Percentiles rank a stretch among this genome's conserved stretches.
Conservation (phyloP, 2,329 filamentous ascomycete species). For the Paecilomyces dactylethromorphus region DNA sequence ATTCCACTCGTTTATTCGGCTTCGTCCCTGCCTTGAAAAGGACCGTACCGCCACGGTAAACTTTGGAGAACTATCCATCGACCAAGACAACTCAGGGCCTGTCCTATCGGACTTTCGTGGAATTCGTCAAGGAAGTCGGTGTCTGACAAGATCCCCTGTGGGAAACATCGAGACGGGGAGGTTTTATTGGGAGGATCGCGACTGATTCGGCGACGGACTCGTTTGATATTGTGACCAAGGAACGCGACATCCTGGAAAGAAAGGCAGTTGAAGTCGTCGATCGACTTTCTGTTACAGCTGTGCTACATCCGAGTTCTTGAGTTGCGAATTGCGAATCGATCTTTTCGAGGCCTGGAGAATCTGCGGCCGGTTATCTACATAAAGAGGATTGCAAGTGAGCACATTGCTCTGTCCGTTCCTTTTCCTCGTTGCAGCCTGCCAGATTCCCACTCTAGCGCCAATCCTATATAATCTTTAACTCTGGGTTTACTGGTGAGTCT, state of each 20-base stretch:
- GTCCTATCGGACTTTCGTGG: neutral
- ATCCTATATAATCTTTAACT: neutral
- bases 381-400: constrained; percentile 9
- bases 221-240: neutral
- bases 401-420: constrained; percentile 17
- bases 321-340: neutral
- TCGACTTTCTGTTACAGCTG: constrained; percentile 5
- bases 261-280: constrained; percentile 6
- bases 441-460: neutral
- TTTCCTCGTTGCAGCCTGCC: constrained; percentile 7
- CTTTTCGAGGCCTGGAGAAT: constrained; percentile 3
- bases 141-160: neutral
- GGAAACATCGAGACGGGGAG: neutral
- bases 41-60: neutral
- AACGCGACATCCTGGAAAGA: neutral
- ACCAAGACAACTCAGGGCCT: neutral
- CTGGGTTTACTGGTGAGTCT: neutral
- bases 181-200: neutral
- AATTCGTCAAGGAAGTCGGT: neutral
- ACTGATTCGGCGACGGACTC: neutral
- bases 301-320: neutral
- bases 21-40: neutral
- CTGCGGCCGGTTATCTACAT: neutral
- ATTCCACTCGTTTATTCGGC: constrained; percentile 18
- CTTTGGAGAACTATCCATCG: neutral